A percentile compares a stretch with the other conserved stretches of the same genome.
Conservation (phyloP, 108 stramenopile species). For the Pseudonitzschia delicatissima region DNA sequence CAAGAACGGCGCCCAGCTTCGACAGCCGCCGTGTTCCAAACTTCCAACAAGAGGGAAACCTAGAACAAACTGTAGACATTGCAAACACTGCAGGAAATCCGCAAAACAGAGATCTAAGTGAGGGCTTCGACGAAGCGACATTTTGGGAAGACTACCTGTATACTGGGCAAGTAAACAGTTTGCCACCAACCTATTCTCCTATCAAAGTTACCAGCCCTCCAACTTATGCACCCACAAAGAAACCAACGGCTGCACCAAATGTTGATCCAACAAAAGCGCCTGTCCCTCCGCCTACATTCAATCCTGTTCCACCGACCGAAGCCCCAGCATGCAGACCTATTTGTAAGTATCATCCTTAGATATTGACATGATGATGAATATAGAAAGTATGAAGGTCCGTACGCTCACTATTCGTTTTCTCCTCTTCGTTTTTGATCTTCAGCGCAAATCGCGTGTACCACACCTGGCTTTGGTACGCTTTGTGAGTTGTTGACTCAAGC, state of each 20-base stretch:
- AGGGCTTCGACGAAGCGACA: not conserved
- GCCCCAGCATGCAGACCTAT: conserved; percentile 15
- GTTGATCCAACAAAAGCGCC: conserved; percentile 4
- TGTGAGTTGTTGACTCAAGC: conserved; percentile 2
- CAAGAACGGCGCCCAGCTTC: not conserved
- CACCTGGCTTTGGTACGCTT: conserved; percentile 1
- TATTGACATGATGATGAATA: not conserved
- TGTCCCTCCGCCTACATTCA: not conserved
- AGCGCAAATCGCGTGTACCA: conserved; percentile 1
- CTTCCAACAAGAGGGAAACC: not conserved
- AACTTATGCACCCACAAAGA: not conserved
- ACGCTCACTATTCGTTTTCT: not conserved
- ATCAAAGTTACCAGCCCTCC: not conserved
- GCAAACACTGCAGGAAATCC: not conserved
- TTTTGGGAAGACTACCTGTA: conserved; percentile 9
- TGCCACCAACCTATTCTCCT: not conserved
- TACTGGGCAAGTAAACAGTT: not conserved
- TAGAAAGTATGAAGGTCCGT: not conserved
- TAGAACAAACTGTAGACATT: not conserved
- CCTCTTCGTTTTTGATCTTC: not conserved
- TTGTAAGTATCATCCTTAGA: not conserved
- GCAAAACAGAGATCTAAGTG: not conserved
- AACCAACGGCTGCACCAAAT: conserved; percentile 6
- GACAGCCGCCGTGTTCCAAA: not conserved
- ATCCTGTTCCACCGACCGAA: conserved; percentile 6